Conservation (phyloP, 2,329 filamentous ascomycete genomes). For the Penicillium sp. region DNA sequence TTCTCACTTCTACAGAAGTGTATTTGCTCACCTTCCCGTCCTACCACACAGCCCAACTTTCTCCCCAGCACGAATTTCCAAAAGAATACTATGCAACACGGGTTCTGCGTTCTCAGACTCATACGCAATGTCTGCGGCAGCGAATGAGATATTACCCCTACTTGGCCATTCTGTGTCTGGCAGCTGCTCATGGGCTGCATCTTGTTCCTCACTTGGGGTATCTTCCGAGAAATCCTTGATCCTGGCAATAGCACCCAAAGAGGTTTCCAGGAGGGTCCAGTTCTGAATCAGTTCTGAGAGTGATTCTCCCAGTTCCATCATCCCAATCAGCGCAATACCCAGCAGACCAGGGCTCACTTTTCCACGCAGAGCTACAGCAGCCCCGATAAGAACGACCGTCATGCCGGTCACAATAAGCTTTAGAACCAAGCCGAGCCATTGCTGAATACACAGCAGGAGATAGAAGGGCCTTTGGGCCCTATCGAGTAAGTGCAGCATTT, state of each 20-base stretch:
- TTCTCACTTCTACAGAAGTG: neutral
- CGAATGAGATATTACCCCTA: conserved; percentile 22
- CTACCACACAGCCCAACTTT: conserved; percentile 38
- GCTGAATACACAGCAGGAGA: no score
- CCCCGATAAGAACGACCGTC: conserved; percentile 42
- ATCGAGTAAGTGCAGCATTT: no score
- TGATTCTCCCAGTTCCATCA: conserved; percentile 43
- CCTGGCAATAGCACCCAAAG: conserved; percentile 55
- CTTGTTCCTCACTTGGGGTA: conserved; percentile 19
- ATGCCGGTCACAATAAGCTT: conserved; percentile 26
- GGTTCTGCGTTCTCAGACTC: conserved; percentile 8
- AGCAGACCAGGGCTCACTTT: conserved; percentile 42
- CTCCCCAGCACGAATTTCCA: conserved; percentile 28
- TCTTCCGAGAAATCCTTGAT: conserved; percentile 51
- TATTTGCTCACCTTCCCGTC: conserved; percentile 10
- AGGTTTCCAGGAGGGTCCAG: conserved; percentile 57
- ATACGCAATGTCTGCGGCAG: conserved; percentile 18
- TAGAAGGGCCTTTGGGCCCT: no score
- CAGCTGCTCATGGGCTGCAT: neutral
- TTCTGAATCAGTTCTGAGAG: conserved; percentile 38
- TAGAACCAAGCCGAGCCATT: no score
- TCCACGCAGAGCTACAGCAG: conserved; percentile 39
- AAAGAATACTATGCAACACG: conserved; percentile 27
- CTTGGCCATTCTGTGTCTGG: conserved; percentile 22
- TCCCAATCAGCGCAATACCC: conserved; percentile 48